These are phyloP conservation scores for Fragilariopsis cylindrus DNA, from an alignment of 108 stramenopile species.

Conservation along the genomic window DNA sequence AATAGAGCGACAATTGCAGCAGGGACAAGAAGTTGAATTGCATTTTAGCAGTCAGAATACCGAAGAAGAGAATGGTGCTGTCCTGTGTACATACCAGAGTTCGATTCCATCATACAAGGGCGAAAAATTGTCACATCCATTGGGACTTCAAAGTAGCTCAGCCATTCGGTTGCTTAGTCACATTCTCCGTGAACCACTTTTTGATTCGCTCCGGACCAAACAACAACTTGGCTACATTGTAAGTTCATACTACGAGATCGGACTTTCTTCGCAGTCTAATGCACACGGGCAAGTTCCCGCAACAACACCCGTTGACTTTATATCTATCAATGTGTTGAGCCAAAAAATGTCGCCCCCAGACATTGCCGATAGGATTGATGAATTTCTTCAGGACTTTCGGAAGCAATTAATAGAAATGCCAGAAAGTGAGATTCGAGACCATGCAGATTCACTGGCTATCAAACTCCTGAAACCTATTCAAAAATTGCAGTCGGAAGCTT, in stretches of 20 bases:
- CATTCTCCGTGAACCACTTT: constrained; percentile 84
- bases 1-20: constrained; percentile 55
- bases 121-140: constrained; percentile 53
- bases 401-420: constrained; percentile 62
- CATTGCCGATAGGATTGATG: constrained; percentile 73
- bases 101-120: constrained; percentile 71
- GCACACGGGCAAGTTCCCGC: constrained; percentile 22
- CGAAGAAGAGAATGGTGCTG: constrained; percentile 80
- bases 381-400: constrained; percentile 67
- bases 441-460: constrained; percentile 62
- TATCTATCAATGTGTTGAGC: constrained; percentile 73
- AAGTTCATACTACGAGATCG: constrained; percentile 67
- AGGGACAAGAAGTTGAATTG: constrained; percentile 66
- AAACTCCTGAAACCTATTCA: constrained; percentile 78
- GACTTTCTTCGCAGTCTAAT: constrained; percentile 41
- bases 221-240: constrained; percentile 84
- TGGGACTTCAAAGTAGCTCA: constrained; percentile 63
- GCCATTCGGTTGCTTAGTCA: constrained; percentile 71
- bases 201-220: constrained; percentile 83
- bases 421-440: constrained; percentile 64
- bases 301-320: constrained; percentile 65
- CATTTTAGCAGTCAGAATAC: constrained; percentile 79
- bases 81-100: constrained; percentile 75
- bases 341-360: constrained; percentile 68
- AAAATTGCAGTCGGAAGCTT: constrained; percentile 69